Evolutionary conservation across 2,329 filamentous ascomycete species (phyloP), one percentile per base, ranked within the genome.

Genomic region (Pseudogymnoascus verrucosus): DNA sequence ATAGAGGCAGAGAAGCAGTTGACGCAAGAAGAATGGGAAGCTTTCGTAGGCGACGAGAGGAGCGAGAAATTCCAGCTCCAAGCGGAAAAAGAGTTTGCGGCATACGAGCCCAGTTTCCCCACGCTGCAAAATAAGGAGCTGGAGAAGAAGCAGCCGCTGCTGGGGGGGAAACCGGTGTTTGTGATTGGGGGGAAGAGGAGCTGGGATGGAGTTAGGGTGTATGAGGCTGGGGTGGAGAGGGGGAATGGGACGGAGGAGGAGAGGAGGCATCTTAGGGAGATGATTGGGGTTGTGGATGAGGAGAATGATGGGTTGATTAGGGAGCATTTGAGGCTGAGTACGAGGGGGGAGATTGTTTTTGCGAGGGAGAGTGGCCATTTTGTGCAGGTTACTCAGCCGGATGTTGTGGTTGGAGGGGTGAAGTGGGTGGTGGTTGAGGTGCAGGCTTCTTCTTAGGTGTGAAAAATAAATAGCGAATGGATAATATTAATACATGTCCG

Each of bases 361-460:
- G 72, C 72, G 1, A 59, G 8, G 1, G 65, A 73, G 65, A 76
- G 74, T 72, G 74, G 74, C 3, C 75, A 76, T 62, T 70, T 71
- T 68, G 68, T 76, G 2, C 71, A 76, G 60, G 36, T 76, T 34
- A 75, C 70, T 34, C 69, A 75, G 66, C 74, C 75, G 34, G 73
- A 76, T 16, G 51, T 72, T 63, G 69, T 76, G 68, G 71, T 72
- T 37, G 72, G 72, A 61, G 73, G 70, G 63, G 71, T 76, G 19
- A 70, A 70, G 63, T 75, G 71, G 73, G 70, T 73, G 31, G 23
- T 73, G 42, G 61, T 67, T 63, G 66, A 72, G 16, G n/a, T 51
- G 44, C 5, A 51, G 14, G 3, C 21, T 51, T 28, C 44, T 26
- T 16, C 64, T 19, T 36, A 36, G 26, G 37, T 14, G 28, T 5